Evolutionary conservation across 139 green algal species (phyloP).

Genomic region (Nannochloris sp.): DNA sequence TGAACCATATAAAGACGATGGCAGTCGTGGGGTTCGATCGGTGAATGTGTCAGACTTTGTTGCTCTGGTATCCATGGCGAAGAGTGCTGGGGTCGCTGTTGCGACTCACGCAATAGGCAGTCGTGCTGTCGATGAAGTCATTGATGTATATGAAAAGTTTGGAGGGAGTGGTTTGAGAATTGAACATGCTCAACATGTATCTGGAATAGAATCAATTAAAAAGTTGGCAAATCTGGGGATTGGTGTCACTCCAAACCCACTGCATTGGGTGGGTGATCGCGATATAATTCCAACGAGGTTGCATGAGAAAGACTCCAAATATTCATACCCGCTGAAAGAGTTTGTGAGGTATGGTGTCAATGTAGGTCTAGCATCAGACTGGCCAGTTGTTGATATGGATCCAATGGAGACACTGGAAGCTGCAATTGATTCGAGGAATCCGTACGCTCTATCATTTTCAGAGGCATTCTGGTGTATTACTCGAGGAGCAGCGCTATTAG

Average conservation of each 20-base stretch:
- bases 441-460: neutral
- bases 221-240: conserved; percentile 15
- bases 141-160: conserved; percentile 14
- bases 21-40: conserved; percentile 2
- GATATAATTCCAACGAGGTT: conserved; percentile 36
- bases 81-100: conserved; percentile 28
- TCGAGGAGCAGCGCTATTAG: neutral
- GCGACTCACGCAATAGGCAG: conserved; percentile 71
- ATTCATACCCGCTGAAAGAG: conserved; percentile 33
- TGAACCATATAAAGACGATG: conserved; percentile 36
- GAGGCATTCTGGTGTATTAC: conserved; percentile 2
- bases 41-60: conserved; percentile 12
- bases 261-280: conserved; percentile 52
- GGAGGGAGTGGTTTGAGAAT: conserved; percentile 18
- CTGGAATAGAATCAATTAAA: neutral
- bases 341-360: neutral
- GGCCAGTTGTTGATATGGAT: conserved; percentile 53
- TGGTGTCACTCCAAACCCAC: conserved; percentile 49
- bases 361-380: conserved; percentile 43
- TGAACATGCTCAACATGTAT: conserved; percentile 56
- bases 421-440: neutral
- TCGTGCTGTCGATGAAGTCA: conserved; percentile 57
- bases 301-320: conserved; percentile 14
- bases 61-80: conserved; percentile 1
- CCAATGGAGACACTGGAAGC: conserved; percentile 18